Percentiles rank a stretch among this genome's conserved stretches.
Evolutionary conservation across 768 basidiomycete genomes (phyloP).

Genomic region (Trametes gibbosa): DNA sequence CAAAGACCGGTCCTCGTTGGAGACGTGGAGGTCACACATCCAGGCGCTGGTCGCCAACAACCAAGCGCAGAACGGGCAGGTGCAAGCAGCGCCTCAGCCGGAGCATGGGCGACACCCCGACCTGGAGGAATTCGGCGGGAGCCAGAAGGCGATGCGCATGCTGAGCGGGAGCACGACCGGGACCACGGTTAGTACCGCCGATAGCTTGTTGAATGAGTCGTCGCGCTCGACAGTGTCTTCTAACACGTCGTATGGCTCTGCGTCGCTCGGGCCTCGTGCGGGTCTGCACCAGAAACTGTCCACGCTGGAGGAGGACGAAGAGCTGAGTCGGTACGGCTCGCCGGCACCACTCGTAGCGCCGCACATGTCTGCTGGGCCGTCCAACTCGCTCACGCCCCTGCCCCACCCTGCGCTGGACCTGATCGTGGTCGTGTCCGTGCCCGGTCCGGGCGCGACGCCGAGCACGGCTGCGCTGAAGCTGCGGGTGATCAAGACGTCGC

Average conservation of each 20-base stretch:
- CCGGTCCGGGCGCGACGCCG: conserved; percentile 65
- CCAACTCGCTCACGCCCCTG: conserved; percentile 77
- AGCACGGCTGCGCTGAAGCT: conserved; percentile 84
- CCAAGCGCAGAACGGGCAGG: conserved; percentile 50
- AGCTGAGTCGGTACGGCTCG: conserved; percentile 51
- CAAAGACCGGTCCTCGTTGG: conserved; percentile 84
- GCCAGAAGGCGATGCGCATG: conserved; percentile 73
- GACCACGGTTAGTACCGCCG: conserved; percentile 51
- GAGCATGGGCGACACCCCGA: conserved; percentile 36
- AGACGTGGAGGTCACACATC: conserved; percentile 86
- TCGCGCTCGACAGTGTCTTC: conserved; percentile 71
- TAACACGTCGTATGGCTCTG: conserved; percentile 64
- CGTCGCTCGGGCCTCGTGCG: conserved; percentile 21
- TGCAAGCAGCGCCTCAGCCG: conserved; percentile 26
- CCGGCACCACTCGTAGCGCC: conserved; percentile 60
- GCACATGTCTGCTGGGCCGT: conserved; percentile 69
- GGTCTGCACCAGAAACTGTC: conserved; percentile 48
- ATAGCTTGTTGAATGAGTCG: conserved; percentile 61
- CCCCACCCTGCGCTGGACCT: conserved; percentile 89
- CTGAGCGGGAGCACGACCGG: conserved; percentile 76
- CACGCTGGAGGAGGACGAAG: conserved; percentile 72
- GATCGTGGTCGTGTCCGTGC: conserved; percentile 87
- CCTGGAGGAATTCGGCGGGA: conserved; percentile 74
- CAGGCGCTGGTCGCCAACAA: conserved; percentile 72
- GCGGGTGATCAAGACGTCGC: conserved; percentile 82